Evolutionary conservation across 495 filamentous ascomycete species (phyloP), one percentile per base, ranked within the genome.

Genomic region (Aspergillus sparsus): DNA sequence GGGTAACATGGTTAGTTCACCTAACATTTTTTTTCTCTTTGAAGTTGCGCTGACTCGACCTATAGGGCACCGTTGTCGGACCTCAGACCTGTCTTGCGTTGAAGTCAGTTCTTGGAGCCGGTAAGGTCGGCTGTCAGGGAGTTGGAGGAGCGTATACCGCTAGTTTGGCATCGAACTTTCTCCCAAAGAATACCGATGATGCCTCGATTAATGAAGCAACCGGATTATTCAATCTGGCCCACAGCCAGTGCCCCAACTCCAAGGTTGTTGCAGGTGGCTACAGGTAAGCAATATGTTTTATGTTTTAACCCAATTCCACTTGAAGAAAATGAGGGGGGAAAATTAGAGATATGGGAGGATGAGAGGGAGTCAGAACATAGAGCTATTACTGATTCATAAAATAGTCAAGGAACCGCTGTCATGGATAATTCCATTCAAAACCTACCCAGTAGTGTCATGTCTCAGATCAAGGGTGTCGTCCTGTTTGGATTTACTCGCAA

Each of bases 401-500:
- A 79, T 21, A 47, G 79, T 67, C 82, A 85, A 70, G 83, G 83
- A 36, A 79, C 81, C 6, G 82, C 83, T 13, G 70, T 86, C 42
- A 74, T 77, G 45, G 77, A 83, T 61, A 74, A 70, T 49, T 72
- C 82, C 12, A 68, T 83, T 45, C 68, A 79, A 42, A 49, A 63
- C 7, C 71, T 80, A 16, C 63, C 68, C 32, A 59, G 67, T 3
- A 62, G 64, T 13, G 71, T 81, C 32, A 67, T 72, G 53, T 62
- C 73, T 49, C 71, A 77, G 65, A 76, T 85, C 62, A 76, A 74
- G 41, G 81, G 79, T 7, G 81, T 81, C 5, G 76, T 83, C 32
- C 71, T 80, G 3, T 85, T 77, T 57, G 82, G 83, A 5, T 82
- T 83, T 66, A 85, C 83, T 36, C 77, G 82, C 60, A 84, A 83